These are phyloP conservation scores for Huntiella abstrusa DNA, from an alignment of 2,329 filamentous ascomycete species.

Conservation along the genomic window DNA sequence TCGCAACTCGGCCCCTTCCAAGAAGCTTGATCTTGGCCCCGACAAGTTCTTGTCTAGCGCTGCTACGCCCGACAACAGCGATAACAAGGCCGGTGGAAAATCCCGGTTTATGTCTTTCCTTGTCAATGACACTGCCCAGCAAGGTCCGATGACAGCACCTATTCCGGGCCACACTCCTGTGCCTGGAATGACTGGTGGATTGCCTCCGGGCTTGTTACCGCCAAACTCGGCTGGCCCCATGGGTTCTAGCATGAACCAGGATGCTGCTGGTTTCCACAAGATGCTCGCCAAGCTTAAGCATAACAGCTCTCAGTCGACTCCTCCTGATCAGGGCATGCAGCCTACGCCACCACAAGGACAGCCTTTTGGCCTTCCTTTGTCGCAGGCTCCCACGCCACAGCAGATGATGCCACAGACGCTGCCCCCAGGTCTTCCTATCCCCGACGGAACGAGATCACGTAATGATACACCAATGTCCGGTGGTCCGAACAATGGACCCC, in stretches of 20 bases:
- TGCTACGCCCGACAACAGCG: conserved; percentile 26
- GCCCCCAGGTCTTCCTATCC: conserved; percentile 13
- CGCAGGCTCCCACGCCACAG: conserved; percentile 12
- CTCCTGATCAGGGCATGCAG: conserved; percentile 21
- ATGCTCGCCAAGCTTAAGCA: conserved; percentile 65
- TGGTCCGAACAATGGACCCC: background rate
- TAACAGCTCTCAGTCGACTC: conserved; percentile 25
- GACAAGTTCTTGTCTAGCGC: conserved; percentile 60
- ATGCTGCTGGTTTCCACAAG: conserved; percentile 47
- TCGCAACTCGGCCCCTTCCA: conserved; percentile 2
- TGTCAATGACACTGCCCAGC: conserved; percentile 13
- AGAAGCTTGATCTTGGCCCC: conserved; percentile 39
- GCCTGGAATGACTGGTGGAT: conserved; percentile 3
- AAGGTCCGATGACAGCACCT: conserved; percentile 8
- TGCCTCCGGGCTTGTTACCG: conserved; percentile 8
- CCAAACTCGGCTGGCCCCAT: conserved; percentile 10
- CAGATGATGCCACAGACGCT: conserved; percentile 24
- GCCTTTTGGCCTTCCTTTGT: background rate
- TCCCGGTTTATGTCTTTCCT: conserved; percentile 81
- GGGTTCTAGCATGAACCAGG: conserved; percentile 31
- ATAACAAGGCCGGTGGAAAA: conserved; percentile 18
- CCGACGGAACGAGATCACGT: conserved; percentile 2
- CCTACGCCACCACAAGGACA: conserved; percentile 1
- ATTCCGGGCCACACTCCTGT: conserved; percentile 6
- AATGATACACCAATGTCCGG: background rate